Evolutionary conservation across 352 stramenopile species (phyloP).

Genomic region (Globisporangium echinulatum): DNA sequence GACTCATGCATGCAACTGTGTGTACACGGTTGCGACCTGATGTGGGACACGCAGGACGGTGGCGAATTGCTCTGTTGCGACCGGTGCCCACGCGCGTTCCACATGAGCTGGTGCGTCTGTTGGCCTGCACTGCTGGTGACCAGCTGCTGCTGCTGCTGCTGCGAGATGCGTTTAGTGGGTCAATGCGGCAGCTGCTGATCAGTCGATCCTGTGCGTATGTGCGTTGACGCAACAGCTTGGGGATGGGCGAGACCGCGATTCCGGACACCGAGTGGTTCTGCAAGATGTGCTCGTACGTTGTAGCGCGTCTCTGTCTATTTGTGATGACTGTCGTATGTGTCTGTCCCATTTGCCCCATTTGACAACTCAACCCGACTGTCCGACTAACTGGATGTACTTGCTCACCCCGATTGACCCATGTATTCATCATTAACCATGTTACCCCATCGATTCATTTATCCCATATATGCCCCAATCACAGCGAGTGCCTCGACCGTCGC

Average conservation of each 20-base stretch:
- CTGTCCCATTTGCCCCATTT: too few species aligned
- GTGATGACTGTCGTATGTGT: neutral
- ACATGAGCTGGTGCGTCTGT: conserved; percentile 77
- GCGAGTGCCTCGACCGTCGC: conserved; percentile 74
- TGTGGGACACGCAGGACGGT: conserved; percentile 24
- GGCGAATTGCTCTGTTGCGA: conserved; percentile 90
- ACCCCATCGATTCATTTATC: too few species aligned
- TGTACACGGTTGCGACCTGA: neutral
- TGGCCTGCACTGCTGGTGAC: neutral
- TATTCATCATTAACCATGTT: too few species aligned
- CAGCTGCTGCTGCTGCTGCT: neutral
- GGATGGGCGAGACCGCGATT: conserved; percentile 70
- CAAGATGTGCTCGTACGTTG: conserved; percentile 80
- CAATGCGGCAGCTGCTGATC: neutral
- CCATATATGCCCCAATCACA: conserved; percentile 4
- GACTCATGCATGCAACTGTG: neutral
- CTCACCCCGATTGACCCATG: too few species aligned
- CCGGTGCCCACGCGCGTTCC: conserved; percentile 89
- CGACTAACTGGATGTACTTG: too few species aligned
- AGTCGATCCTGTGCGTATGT: conserved; percentile 2
- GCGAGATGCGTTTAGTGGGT: too few species aligned
- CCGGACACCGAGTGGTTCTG: conserved; percentile 84
- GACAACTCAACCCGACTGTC: too few species aligned
- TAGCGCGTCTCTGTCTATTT: neutral
- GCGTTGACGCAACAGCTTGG: conserved; percentile 34